Base-by-base conservation (phyloP, 2,329 filamentous ascomycete species). In the Thielaviopsis euricoi region DNA sequence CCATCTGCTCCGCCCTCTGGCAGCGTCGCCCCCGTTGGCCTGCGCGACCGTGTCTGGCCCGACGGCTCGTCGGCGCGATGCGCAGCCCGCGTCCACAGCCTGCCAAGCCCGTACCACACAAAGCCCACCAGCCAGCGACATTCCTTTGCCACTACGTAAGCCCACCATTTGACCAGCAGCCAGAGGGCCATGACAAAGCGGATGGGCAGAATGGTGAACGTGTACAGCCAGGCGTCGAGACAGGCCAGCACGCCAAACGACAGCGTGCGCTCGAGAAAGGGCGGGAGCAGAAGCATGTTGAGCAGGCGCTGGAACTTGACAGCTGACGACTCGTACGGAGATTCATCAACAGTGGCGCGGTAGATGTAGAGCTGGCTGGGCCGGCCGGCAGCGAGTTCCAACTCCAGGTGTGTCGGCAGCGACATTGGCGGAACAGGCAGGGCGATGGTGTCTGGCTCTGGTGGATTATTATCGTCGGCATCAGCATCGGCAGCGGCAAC, bases 181-280 rank as follows among this genome's bases (percentile, higher is more conserved):
- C 81, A 81, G 0, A 91, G 65, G 0, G 93, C 91, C 60, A 90
- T 86, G 57, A 86, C 69, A 64, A 98, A 97, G 2, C 93, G 81
- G 60, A 98, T 77, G 0, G 93, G 93, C 0, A 98, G 74, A 51
- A 98, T 95, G 0, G 93, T 98, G 65, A 98, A 94, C 0, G 89
- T 94, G 71, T 96, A 93, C 1, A 98, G 79, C 89, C 91, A 98
- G 1, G 91, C 87, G 68, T 98, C 93, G 6, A 98, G 75, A 70
- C 93, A 98, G 6, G 91, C 90, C 37, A 97, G 71, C 0, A 87
- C 84, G 6, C 93, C 93, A 70, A 98, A 97, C 60, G 83, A 82
- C 6, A 98, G 77, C 0, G 90, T 85, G 52, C 85, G 80, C 71
- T 98, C 93, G 5, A 98, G 76, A 61, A 86, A 87, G 0, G 82